Conservation (phyloP, 2,329 filamentous ascomycete genomes). For the Xylariaceae sp. region DNA sequence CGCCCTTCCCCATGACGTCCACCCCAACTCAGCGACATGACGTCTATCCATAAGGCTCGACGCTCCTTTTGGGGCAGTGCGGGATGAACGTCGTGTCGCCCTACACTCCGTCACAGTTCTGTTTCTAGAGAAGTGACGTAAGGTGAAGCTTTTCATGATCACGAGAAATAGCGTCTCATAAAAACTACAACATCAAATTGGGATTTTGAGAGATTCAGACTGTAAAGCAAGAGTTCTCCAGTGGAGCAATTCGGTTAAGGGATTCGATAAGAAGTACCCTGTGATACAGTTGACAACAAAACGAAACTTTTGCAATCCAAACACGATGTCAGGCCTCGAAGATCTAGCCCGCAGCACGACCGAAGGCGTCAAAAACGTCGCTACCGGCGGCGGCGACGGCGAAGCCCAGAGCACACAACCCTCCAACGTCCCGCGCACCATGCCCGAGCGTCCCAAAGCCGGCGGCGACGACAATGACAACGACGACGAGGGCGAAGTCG, state of each 20-base stretch:
- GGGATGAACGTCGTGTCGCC: not conserved
- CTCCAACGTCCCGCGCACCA: constrained; percentile 25
- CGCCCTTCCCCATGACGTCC: constrained; percentile 28
- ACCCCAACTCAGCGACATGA: constrained; percentile 24
- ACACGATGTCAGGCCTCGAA: constrained; percentile 29
- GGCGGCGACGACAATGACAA: constrained; percentile 20
- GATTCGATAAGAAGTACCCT: constrained; percentile 20
- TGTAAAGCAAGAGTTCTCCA: constrained; percentile 1
- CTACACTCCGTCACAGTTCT: not conserved
- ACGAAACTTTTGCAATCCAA: constrained; percentile 26
- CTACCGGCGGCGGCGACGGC: constrained; percentile 6
- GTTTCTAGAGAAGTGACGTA: constrained; percentile 26
- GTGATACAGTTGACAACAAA: constrained; percentile 20
- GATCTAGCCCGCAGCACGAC: constrained; percentile 21
- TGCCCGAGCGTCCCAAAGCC: constrained; percentile 27
- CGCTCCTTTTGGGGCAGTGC: constrained; percentile 5
- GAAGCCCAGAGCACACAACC: constrained; percentile 17
- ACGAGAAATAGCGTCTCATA: constrained; percentile 4
- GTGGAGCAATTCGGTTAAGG: constrained; percentile 9
- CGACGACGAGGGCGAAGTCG: constrained; percentile 32
- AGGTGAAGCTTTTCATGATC: constrained; percentile 11
- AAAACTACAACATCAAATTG: too few species aligned
- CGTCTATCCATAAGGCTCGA: constrained; percentile 24
- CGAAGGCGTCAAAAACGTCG: constrained; percentile 13
- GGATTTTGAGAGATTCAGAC: too few species aligned